These are phyloP conservation scores for Ceratobasidium sp. DNA, from an alignment of 1,284 basidiomycete genomes.

Conservation along the genomic window DNA sequence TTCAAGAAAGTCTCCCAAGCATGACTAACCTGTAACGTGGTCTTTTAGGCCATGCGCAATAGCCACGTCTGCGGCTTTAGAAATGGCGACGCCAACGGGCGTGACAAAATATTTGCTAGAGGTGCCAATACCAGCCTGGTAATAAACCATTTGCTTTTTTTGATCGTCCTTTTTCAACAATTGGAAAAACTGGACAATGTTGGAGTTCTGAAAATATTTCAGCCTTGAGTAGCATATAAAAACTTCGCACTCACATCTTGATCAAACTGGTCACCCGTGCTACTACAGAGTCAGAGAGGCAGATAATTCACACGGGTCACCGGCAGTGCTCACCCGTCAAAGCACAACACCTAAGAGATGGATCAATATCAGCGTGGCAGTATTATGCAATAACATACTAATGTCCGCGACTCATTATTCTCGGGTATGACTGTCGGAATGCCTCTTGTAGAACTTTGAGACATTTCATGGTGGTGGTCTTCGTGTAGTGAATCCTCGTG, in stretches of 20 bases:
- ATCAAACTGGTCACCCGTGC: conserved; percentile 63
- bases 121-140: conserved; percentile 62
- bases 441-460: too few species aligned
- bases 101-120: conserved; percentile 24
- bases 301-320: too few species aligned
- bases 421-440: too few species aligned
- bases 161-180: conserved; percentile 68
- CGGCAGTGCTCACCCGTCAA: conserved; percentile 58
- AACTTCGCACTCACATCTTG: conserved; percentile 56
- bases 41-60: conserved; percentile 70
- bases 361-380: background rate
- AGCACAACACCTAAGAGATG: conserved; percentile 62
- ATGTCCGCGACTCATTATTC: background rate
- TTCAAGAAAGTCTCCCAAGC: conserved; percentile 58
- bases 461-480: too few species aligned
- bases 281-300: background rate
- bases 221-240: conserved; percentile 50
- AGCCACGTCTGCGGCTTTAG: conserved; percentile 42
- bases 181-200: conserved; percentile 68
- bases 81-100: conserved; percentile 18
- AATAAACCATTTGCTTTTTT: conserved; percentile 70
- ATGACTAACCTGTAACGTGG: conserved; percentile 4
- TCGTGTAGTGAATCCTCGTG: too few species aligned
- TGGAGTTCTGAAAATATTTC: conserved; percentile 64
- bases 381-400: background rate